These are phyloP conservation scores for Lentinula edodes DNA, from an alignment of 768 basidiomycete species.

Conservation along the genomic window DNA sequence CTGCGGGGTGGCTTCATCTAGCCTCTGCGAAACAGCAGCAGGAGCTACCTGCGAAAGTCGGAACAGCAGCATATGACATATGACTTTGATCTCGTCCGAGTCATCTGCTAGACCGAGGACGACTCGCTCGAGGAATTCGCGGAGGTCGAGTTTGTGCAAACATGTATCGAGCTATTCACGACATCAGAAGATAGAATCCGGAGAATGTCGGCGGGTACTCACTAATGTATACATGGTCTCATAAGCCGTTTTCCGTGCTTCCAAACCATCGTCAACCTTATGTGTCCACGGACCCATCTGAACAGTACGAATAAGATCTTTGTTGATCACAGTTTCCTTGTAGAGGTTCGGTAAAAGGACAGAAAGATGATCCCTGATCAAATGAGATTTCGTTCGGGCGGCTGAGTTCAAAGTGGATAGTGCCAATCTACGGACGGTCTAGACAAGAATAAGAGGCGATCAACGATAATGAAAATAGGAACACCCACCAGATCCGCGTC, in stretches of 20 bases:
- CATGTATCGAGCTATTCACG: slow-evolving; percentile 78
- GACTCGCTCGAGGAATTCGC: slow-evolving; percentile 77
- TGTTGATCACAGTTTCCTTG: slow-evolving; percentile 76
- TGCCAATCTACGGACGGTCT: slow-evolving; percentile 90
- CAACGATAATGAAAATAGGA: not conserved
- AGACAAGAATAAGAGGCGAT: slow-evolving; percentile 1
- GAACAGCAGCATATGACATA: slow-evolving; percentile 93
- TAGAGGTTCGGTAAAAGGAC: slow-evolving; percentile 79
- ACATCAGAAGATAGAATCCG: not conserved
- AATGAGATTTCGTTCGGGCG: slow-evolving; percentile 89
- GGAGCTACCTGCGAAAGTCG: slow-evolving; percentile 85
- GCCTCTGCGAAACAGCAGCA: slow-evolving; percentile 71
- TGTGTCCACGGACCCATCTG: slow-evolving; percentile 98
- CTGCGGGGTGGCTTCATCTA: slow-evolving; percentile 80
- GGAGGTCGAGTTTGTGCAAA: slow-evolving; percentile 79
- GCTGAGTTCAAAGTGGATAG: slow-evolving; percentile 91
- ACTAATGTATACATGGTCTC: slow-evolving; percentile 96
- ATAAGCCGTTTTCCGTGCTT: slow-evolving; percentile 94
- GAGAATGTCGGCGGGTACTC: slow-evolving; percentile 19
- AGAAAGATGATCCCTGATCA: slow-evolving; percentile 80
- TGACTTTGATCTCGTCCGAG: slow-evolving; percentile 95
- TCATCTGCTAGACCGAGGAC: slow-evolving; percentile 81
- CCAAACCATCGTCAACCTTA: slow-evolving; percentile 94
- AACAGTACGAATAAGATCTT: slow-evolving; percentile 78
- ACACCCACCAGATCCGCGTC: slow-evolving; percentile 76